Conservation (phyloP, 441 rosid species). For the Euphorbia schlechtendalii region DNA sequence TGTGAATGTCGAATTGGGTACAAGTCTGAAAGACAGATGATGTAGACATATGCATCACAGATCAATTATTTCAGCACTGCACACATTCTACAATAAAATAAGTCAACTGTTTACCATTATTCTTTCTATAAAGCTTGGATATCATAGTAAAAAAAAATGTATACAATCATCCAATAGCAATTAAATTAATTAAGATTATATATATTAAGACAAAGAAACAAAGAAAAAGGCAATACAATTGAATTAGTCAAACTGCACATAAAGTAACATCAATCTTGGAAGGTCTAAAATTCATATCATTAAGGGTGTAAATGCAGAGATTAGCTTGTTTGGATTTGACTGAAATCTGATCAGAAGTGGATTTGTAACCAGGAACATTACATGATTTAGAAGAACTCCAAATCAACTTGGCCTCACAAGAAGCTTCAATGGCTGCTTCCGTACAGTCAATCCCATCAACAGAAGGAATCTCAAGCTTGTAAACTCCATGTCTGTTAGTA, state of each 20-base stretch:
- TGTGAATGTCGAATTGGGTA: no score
- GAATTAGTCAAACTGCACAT: slow-evolving; percentile 47
- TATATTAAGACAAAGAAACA: no score
- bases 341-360: slow-evolving; percentile 64
- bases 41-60: no score
- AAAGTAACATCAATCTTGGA: slow-evolving; percentile 43
- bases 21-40: no score
- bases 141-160: no score
- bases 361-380: slow-evolving; percentile 73
- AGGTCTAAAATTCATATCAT: slow-evolving; percentile 71
- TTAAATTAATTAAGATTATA: no score
- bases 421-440: slow-evolving; percentile 52
- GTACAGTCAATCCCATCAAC: slow-evolving; percentile 70
- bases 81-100: no score
- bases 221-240: no score
- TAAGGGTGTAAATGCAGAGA: slow-evolving; percentile 68
- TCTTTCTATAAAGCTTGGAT: no score
- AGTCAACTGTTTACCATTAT: no score
- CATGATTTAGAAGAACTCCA: slow-evolving; percentile 53
- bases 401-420: slow-evolving; percentile 68
- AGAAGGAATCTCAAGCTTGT: slow-evolving; percentile 65
- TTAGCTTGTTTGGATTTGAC: slow-evolving; percentile 59
- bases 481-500: slow-evolving; percentile 68
- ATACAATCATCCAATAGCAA: no score
- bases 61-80: no score